A percentile compares a stretch with the other conserved stretches of the same genome.
Evolutionary conservation across 2,329 filamentous ascomycete genomes (phyloP).

Genomic region (Neonectria coccinea): DNA sequence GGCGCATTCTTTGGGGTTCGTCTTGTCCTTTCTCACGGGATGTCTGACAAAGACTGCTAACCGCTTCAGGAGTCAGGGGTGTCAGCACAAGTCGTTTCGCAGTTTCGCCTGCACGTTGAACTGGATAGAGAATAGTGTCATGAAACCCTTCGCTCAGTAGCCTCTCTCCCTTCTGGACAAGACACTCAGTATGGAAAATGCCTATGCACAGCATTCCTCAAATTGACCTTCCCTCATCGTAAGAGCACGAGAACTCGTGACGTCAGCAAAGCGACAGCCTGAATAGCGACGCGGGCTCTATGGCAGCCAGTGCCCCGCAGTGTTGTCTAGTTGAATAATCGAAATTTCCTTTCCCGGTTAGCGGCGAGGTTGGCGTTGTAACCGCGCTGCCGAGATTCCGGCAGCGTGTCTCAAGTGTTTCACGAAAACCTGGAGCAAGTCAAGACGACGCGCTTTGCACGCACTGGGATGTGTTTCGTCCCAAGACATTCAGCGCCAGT

Average conservation of each 20-base stretch:
- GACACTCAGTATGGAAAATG: too few species aligned
- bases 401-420: not conserved
- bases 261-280: too few species aligned
- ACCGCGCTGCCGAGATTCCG: not conserved
- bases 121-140: too few species aligned
- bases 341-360: not conserved
- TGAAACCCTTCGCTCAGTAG: too few species aligned
- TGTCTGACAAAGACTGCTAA: not conserved
- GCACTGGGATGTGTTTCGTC: not conserved
- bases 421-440: not conserved
- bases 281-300: too few species aligned
- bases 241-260: too few species aligned
- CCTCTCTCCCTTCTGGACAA: too few species aligned
- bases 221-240: too few species aligned
- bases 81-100: not conserved
- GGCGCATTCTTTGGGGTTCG: not conserved
- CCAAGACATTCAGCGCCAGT: not conserved
- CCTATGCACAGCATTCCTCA: too few species aligned
- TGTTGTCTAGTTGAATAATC: not conserved
- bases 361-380: not conserved
- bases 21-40: not conserved
- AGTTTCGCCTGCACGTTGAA: too few species aligned
- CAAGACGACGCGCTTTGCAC: not conserved
- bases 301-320: too few species aligned
- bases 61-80: not conserved